Base-by-base conservation (phyloP, 2,329 filamentous ascomycete species). In the Eutypella sp. region DNA sequence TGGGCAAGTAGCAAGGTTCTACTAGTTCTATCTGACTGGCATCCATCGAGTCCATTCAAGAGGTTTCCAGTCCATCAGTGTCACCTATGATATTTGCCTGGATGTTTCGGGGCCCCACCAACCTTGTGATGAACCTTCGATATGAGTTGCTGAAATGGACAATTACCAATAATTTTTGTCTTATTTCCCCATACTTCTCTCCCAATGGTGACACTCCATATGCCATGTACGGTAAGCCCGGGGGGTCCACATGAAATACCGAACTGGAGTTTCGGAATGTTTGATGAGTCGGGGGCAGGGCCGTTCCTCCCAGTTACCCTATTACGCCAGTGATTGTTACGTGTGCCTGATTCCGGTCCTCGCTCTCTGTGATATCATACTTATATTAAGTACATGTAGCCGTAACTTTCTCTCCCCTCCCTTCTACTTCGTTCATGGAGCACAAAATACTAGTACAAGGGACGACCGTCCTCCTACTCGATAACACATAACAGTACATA, bases 391-490 rank as follows among this genome's bases (percentile, higher is more conserved):
- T 63, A 63, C 53, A 45, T 50, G 46, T 54, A 51, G 50, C 46
- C 46, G 50, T 51, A 46, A 27, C 51, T 53, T 49, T 51, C 50
- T 53, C 48, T 24, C 13, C 45, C 11, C 46, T 51, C 45, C 49
- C 40, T 33, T 49, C 36, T 54, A 40, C 56, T 38, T 54, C 38
- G 23, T 61, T 55, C 53, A 62, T 63, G 62, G 60, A 59, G 51
- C 49, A 47, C 48, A 52, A 51, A 54, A 57, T 62, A 57, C 52
- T 61, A 15, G 56, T 56, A 20, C 44, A 55, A 57, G 56, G 59
- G 59, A 51, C 58, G 42, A 51, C 47, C 44, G 55, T 58, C 57
- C 54, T 62, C 40, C 41, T 57, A 47, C 59, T 62, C 34, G 61
- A 62, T 51, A 54, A 51, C 46, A 63, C 57, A 47, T 62, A 61